Evolutionary conservation across 2,329 filamentous ascomycete species (phyloP), one percentile per base, ranked within the genome.

Genomic region (Coleophoma eucalyptorum): DNA sequence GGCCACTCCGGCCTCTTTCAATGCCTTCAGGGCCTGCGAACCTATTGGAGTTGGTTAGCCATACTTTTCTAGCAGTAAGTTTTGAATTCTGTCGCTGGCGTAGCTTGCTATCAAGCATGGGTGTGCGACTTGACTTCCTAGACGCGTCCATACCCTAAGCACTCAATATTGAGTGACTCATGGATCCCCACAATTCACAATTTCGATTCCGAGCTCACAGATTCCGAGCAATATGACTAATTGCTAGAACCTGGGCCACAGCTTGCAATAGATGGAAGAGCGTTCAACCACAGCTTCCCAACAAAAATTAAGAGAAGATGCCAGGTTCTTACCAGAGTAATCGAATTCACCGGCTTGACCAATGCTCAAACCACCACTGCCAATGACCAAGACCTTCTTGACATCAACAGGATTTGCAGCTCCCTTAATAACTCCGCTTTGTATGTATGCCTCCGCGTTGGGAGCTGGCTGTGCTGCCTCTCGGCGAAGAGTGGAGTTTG

Each of bases 291-390:
- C 3, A n/a, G 26, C 6, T 26, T 5, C 10, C 26, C 26, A 26
- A 5, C 26, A 26, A 8, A 26, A 26, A 26, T 7, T 5, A 26
- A 26, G 7, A 26, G 26, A 26, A 26, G 10, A 26, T 26, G 26
- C 26, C 26, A 7, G 10, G 49, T 11, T 64, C 63, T 32, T 55
- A 96, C 91, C 93, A 71, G 94, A 97, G 73, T 97, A 97, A 74
- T 97, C 93, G 65, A 97, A 97, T 76, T 97, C 93, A 75, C 93
- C 93, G 58, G 93, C 93, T 74, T 97, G 93, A 57, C 93, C 93
- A 81, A 97, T 97, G 69, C 90, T 90, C 62, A 97, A 80, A 72
- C 93, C 93, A 75, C 93, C 93, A 74, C 87, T 92, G 53, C 93
- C 93, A 76, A 97, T 96, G 62, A 97, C 92, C 55, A 97, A 77